Evolutionary conservation across 768 basidiomycete species (phyloP), one percentile per base, ranked within the genome.

Genomic region (Candolleomyces eurysporus): DNA sequence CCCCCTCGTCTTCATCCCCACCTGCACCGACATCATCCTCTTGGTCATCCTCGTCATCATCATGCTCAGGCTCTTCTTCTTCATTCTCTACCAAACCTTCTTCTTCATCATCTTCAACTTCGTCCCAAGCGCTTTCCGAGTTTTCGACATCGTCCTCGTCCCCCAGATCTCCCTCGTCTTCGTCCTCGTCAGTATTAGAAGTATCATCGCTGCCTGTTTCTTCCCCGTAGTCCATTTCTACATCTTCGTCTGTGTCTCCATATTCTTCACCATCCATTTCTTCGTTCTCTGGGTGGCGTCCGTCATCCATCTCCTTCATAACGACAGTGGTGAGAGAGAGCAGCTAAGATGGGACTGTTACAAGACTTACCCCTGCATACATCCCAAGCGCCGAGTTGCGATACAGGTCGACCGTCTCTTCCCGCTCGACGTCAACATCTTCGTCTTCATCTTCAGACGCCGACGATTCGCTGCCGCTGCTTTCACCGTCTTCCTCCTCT

Each of bases 371-470:
- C 45, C 92, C 93, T 69, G 86, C 88, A 71, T 88, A 94, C 95
- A 98, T 95, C 63, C 96, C 97, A 42, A 99, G 82, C 10, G 97
- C 92, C 1, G 97, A 98, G 72, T 94, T 95, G 49, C 96, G 89
- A 75, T 98, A 98, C 19, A 98, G 77, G 73, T 98, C 94, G 4
- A 94, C 93, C 0, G 94, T 93, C 71, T 92, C 91, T 71, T 92
- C 91, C 9, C 90, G 83, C 30, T 71, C 74, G 40, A 78, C 84
- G 56, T 82, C 85, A n/a, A 85, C 85, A 9, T 83, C 86, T 16
- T 86, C 85, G 4, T 86, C 85, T 2, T 84, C 82, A 6, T 82
- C 82, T 5, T 84, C 81, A 13, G 58, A 57, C 52, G 10, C 50
- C 11, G 85, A 86, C 1, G 82, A 78, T 10, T 80, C 83, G 10